A percentile compares a stretch with the other conserved stretches of the same genome.
Conservation (phyloP, 2,329 filamentous ascomycete species). For the Mycosphaerella arachidis region DNA sequence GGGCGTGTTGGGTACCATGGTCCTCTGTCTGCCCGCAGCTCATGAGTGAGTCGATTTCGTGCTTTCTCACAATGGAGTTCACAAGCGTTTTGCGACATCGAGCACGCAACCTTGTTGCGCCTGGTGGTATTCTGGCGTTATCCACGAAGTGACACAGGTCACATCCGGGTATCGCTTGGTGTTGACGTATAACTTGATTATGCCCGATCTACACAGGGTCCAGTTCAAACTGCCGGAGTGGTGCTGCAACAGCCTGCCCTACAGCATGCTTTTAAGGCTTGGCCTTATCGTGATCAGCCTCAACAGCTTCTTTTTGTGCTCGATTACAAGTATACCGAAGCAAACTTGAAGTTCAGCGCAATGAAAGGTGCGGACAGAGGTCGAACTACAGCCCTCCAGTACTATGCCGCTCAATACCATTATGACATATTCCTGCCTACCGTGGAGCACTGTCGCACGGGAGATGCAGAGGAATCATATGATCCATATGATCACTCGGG, state of each 20-base stretch:
- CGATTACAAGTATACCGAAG: conserved; percentile 28
- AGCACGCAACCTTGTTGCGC: conserved; percentile 29
- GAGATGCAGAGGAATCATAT: not conserved
- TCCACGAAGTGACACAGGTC: not conserved
- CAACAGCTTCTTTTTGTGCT: conserved; percentile 11
- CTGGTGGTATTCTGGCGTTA: not conserved
- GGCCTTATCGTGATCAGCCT: conserved; percentile 16
- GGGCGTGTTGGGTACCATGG: not conserved
- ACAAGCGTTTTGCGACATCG: not conserved
- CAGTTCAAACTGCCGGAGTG: not conserved
- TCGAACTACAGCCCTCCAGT: not conserved
- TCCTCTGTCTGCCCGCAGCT: not conserved
- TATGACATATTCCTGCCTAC: conserved; percentile 19
- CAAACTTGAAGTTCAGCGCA: conserved; percentile 18
- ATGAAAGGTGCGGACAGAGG: conserved; percentile 25
- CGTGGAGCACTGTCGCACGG: conserved; percentile 1
- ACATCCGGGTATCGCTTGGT: conserved; percentile 43
- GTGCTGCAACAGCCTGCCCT: not conserved
- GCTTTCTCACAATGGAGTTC: conserved; percentile 9
- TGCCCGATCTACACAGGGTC: not conserved
- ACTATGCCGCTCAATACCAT: conserved; percentile 15
- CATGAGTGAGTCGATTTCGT: conserved; percentile 20
- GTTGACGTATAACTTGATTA: conserved; percentile 50
- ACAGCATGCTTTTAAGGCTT: conserved; percentile 1
- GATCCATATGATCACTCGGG: not conserved